phyloP scores from a whole-genome alignment of 345 rosid species.

The Schrenkiella parvula region DNA sequence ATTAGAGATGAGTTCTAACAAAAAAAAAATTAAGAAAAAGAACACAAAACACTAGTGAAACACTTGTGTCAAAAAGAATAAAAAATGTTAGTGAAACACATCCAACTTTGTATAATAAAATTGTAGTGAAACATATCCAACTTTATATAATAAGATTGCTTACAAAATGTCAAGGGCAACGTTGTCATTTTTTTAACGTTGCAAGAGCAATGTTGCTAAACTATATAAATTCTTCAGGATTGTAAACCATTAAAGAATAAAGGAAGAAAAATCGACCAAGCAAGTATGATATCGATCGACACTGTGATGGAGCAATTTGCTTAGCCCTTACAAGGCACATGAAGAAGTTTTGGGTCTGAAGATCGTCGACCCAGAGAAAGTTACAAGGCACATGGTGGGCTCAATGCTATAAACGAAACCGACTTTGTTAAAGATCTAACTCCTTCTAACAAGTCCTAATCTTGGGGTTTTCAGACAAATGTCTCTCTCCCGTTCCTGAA shows the following conservation, averaged over 20 bases:
- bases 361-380: conserved; percentile 33
- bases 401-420: conserved; percentile 26
- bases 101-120: neutral
- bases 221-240: neutral
- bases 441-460: conserved; percentile 34
- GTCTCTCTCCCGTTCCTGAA: neutral
- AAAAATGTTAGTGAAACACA: neutral
- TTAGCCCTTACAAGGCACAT: conserved; percentile 35
- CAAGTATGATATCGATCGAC: neutral
- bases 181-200: too few relatives aligned
- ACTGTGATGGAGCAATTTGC: conserved; percentile 21
- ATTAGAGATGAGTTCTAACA: too few relatives aligned
- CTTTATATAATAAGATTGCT: too few relatives aligned
- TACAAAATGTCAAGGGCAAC: too few relatives aligned
- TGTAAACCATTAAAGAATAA: neutral
- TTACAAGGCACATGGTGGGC: conserved; percentile 38
- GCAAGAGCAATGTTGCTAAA: too few relatives aligned
- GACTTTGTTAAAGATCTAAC: conserved; percentile 26
- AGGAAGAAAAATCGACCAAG: neutral
- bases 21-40: neutral
- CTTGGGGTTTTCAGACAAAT: conserved; percentile 25
- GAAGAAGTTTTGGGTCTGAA: conserved; percentile 37
- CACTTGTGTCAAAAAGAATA: too few relatives aligned
- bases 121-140: neutral
- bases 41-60: neutral